phyloP scores from a whole-genome alignment of 257 asterid genomes.

The Plantago major region DNA sequence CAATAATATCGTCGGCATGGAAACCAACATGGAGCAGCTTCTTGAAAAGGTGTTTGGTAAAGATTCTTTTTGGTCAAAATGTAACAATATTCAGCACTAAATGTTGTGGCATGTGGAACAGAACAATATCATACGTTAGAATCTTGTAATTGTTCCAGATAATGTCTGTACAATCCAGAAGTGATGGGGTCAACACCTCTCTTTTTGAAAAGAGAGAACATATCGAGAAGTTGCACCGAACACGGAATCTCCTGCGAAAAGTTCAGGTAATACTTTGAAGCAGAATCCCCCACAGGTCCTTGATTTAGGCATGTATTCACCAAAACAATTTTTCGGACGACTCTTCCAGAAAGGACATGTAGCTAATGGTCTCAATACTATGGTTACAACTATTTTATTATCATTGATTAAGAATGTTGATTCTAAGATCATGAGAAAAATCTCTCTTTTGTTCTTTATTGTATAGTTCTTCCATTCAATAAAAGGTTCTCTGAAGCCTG shows the following conservation, averaged over 20 bases:
- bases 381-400: constrained; percentile 15
- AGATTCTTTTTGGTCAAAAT: constrained; percentile 24
- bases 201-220: constrained; percentile 95
- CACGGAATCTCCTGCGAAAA: constrained; percentile 90
- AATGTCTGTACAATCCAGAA: constrained; percentile 90
- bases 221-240: constrained; percentile 93
- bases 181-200: constrained; percentile 96
- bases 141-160: constrained; percentile 48
- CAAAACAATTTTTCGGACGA: background rate
- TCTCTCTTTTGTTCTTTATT: background rate
- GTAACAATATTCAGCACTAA: constrained; percentile 15
- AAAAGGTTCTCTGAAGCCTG: background rate
- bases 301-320: background rate
- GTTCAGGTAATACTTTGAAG: constrained; percentile 66
- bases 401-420: constrained; percentile 16
- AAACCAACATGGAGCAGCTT: constrained; percentile 96
- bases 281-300: background rate
- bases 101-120: constrained; percentile 6
- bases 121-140: constrained; percentile 1
- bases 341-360: background rate
- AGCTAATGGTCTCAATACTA: constrained; percentile 6
- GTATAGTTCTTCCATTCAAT: background rate
- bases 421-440: background rate
- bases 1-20: constrained; percentile 94
- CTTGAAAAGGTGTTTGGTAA: constrained; percentile 82